Base-by-base conservation (phyloP, 768 basidiomycete genomes). In the Mycena latifolia region DNA sequence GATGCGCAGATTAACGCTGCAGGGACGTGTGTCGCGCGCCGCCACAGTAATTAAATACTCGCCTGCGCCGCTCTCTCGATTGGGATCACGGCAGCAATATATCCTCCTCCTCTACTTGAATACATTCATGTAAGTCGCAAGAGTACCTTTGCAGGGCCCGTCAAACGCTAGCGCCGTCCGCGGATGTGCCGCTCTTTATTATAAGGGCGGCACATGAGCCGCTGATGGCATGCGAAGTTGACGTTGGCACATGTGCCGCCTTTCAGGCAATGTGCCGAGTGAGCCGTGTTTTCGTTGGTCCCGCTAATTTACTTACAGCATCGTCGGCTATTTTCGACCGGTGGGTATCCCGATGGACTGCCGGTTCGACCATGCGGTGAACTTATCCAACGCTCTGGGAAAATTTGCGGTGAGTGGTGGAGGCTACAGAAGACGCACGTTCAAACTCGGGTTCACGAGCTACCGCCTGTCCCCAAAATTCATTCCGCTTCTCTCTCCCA, bases 341-440 rank as follows among this genome's bases (percentile, higher is more conserved):
- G 39, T 55, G 54, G 54, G 25, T 29, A 37, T 54, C 53, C 37
- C 53, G 37, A 54, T 54, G 53, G 37, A 54, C 53, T 54, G 53
- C 53, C 35, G 53, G 53, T 39, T 28, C 48, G 48, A 28, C 24
- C 50, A 33, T 51, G 50, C 50, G 10, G 24, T 33, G 18, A n/a
- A 51, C 29, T 22, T 33, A 43, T 43, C 41, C 41, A 55, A 43
- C 39, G 39, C 39, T 55, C 39, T 43, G 39, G 25, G 27, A n/a
- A 55, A 41, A 43, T 29, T 43, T 55, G 54, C 27, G 39, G 39
- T 55, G 54, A 55, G 54, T 55, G 54, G 39, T 28, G 37, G 29
- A 51, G 50, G 50, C 29, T 51, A 37, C 37, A 37, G 37, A 37
- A 37, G 37, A 37, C 14, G 15, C 37, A 37, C 15, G 14, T 37